phyloP scores from a whole-genome alignment of 2,329 filamentous ascomycete genomes.

The Fusarium beomiforme region DNA sequence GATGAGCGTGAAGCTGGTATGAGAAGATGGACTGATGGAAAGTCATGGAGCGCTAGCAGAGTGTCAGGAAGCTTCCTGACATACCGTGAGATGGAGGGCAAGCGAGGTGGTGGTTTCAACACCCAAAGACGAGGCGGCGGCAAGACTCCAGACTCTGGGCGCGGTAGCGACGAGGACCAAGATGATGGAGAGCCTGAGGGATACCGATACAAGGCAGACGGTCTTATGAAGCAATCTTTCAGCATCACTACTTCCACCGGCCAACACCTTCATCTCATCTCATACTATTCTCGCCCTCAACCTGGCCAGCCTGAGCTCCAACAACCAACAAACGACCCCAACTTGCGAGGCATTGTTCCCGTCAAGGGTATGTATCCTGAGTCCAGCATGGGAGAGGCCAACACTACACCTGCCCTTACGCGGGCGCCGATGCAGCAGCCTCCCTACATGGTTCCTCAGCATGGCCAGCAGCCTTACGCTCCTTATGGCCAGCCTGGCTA shows the following conservation, averaged over 20 bases:
- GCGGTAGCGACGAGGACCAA: constrained; percentile 85
- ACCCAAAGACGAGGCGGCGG: constrained; percentile 66
- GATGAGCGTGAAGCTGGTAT: constrained; percentile 98
- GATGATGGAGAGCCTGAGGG: constrained; percentile 88
- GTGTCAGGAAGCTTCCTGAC: constrained; percentile 98
- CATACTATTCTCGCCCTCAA: constrained; percentile 89
- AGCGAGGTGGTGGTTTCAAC: constrained; percentile 83
- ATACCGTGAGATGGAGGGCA: constrained; percentile 98
- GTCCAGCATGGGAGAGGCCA: constrained; percentile 87
- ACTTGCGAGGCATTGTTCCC: constrained; percentile 83
- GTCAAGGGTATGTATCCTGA: constrained; percentile 97
- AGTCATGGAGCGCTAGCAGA: constrained; percentile 97
- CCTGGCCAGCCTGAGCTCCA: constrained; percentile 76
- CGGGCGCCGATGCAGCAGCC: constrained; percentile 72
- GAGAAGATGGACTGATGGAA: constrained; percentile 98
- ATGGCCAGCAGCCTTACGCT: constrained; percentile 47
- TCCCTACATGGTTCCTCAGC: constrained; percentile 52
- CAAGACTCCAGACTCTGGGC: constrained; percentile 85
- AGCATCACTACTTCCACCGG: constrained; percentile 92
- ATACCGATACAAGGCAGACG: constrained; percentile 94
- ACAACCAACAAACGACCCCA: constrained; percentile 83
- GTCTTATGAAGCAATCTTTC: constrained; percentile 99
- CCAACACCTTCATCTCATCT: constrained; percentile 96
- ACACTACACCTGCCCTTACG: constrained; percentile 82
- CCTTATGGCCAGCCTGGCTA: constrained; percentile 58